Base-by-base conservation (phyloP, 371 early-diverging fungal species). In the Rhizomucor pusillus region DNA sequence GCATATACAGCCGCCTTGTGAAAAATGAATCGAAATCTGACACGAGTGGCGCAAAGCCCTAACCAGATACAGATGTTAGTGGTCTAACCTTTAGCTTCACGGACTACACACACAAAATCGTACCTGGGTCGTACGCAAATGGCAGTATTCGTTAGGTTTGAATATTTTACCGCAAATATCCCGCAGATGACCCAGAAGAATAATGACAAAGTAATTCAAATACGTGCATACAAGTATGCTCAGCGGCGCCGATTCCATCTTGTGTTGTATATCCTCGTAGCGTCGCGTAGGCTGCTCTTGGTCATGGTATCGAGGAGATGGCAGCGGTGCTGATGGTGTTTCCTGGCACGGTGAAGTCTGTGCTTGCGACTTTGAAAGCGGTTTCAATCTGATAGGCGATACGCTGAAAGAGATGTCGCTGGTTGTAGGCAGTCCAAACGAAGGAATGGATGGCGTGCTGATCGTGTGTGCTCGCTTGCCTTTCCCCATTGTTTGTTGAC, bases 11-110 rank as follows among this genome's bases (percentile, higher is more conserved):
- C 55, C 95, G 87, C 52, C 99, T 84, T 47, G 90, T 92, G 81
- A 95, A 99, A 77, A 99, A 95, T 62, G 94, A 94, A 63, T 99
- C 95, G 82, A 98, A 93, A 66, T 95, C 94, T 50, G 93, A 87
- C 53, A 91, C 87, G 63, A 95, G 65, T 59, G 99, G 91, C 36
- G 98, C 95, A 75, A 88, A 86, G 35, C 94, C 91, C 88, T 87
- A 35, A 4, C n/a, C 20, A 13, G 19, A 60, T 13, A 41, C n/a
- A 41, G 19, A 41, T 16, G 19, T n/a, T n/a, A n/a, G n/a, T n/a
- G n/a, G n/a, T n/a, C n/a, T n/a, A n/a, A n/a, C n/a, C n/a, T n/a
- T n/a, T 41, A 37, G 12, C 46, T 20, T 24, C 1, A 20, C 49
- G 23, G 6, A 43, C 40, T 18, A 18, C 0, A 37, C 7, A n/a